Conservation (phyloP, 176 grass and related monocot genomes). For the Musa acuminata region DNA sequence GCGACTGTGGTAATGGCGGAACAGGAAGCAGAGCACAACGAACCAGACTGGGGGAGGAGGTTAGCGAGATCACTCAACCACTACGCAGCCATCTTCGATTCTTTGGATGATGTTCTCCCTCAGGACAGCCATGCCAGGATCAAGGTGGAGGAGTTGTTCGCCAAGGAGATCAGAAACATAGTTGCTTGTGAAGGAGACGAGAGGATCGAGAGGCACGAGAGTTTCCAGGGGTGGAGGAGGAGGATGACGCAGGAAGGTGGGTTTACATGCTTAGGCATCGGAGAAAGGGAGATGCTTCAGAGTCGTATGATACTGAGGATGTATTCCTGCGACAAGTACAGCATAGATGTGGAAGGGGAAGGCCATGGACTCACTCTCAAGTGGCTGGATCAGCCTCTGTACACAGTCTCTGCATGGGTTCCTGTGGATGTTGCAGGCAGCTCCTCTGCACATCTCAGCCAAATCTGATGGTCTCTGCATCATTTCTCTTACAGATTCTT, state of each 20-base stretch:
- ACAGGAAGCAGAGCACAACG: constrained; percentile 52
- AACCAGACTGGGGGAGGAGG: constrained; percentile 47
- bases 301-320: constrained; percentile 70
- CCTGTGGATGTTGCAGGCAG: constrained; percentile 37
- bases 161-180: constrained; percentile 69
- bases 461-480: neutral
- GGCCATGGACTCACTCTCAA: constrained; percentile 67
- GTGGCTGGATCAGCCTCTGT: constrained; percentile 58
- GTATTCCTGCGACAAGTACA: constrained; percentile 53
- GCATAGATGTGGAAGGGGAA: constrained; percentile 31
- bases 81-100: constrained; percentile 68
- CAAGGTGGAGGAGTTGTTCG: constrained; percentile 87
- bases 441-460: constrained; percentile 31
- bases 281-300: constrained; percentile 64
- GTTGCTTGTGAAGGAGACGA: constrained; percentile 65
- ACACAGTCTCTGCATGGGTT: constrained; percentile 77
- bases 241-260: constrained; percentile 59
- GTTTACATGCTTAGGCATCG: constrained; percentile 48
- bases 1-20: constrained; percentile 57
- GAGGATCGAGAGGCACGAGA: constrained; percentile 69
- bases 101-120: constrained; percentile 36
- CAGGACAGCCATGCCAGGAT: constrained; percentile 36
- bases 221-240: constrained; percentile 52
- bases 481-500: neutral
- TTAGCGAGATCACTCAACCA: constrained; percentile 43